These are phyloP conservation scores for Paramecium octaurelia DNA, from an alignment of 73 alveolate genomes.

Conservation along the genomic window DNA sequence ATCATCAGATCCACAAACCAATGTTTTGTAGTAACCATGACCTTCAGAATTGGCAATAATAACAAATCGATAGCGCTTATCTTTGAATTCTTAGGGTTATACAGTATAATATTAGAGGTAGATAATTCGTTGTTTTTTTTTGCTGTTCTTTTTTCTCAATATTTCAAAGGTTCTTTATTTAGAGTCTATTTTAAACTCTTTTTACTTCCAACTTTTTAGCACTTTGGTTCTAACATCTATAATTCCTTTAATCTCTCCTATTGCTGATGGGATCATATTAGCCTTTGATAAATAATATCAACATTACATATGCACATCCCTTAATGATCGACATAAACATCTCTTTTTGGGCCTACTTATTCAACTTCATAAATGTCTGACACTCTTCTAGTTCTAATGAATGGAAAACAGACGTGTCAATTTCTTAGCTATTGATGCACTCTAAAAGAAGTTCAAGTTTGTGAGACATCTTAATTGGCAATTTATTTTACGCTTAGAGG, in stretches of 20 bases:
- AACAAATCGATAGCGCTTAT: not conserved
- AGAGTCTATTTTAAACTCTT: conserved; percentile 8
- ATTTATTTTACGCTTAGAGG: not conserved
- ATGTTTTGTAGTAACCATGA: conserved; percentile 37
- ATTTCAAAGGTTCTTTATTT: conserved; percentile 15
- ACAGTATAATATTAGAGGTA: not conserved
- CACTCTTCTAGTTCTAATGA: not conserved
- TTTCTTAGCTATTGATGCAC: not conserved
- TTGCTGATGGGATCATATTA: not conserved
- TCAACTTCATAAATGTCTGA: not conserved
- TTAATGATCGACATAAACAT: not conserved
- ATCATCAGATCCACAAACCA: conserved; percentile 43
- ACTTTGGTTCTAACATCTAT: conserved; percentile 11
- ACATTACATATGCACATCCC: not conserved
- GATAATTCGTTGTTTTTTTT: conserved; percentile 7
- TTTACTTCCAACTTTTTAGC: not conserved
- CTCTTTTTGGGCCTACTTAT: not conserved
- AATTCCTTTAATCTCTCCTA: not conserved
- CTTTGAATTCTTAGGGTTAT: not conserved
- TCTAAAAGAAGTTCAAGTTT: not conserved
- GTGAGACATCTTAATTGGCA: not conserved
- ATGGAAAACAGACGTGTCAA: not conserved
- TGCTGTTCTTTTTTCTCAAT: not conserved
- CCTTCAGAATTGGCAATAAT: not conserved
- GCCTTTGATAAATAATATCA: not conserved